A percentile compares a stretch with the other conserved stretches of the same genome.
phyloP scores from a whole-genome alignment of 306 rosid genomes.

The Myrica gale region DNA sequence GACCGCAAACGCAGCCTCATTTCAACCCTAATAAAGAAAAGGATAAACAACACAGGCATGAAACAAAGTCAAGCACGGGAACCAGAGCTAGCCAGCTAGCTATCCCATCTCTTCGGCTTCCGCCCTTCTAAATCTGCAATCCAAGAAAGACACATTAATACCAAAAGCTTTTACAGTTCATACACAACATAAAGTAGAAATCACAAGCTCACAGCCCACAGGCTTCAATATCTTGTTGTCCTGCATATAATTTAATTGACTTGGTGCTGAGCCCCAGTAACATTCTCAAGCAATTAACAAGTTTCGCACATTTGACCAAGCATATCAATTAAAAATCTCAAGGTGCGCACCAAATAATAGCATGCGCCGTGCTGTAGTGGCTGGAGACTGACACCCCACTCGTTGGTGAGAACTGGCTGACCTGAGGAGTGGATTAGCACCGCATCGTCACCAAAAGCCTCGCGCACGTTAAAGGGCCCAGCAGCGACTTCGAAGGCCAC shows the following conservation, averaged over 20 bases:
- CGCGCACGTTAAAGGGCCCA: slow-evolving; percentile 77
- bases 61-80: slow-evolving; percentile 10
- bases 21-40: slow-evolving; percentile 25
- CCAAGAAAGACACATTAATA: slow-evolving; percentile 8
- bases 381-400: slow-evolving; percentile 86
- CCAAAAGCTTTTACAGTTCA: background rate
- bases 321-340: background rate
- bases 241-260: background rate
- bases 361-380: slow-evolving; percentile 77
- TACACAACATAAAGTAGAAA: background rate
- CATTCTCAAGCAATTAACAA: background rate
- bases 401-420: slow-evolving; percentile 78
- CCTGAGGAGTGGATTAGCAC: slow-evolving; percentile 76
- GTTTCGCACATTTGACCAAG: too few species aligned
- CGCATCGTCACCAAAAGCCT: slow-evolving; percentile 79
- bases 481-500: slow-evolving; percentile 70
- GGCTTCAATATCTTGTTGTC: background rate
- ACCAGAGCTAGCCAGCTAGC: slow-evolving; percentile 21
- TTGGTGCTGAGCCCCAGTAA: background rate
- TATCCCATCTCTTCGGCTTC: slow-evolving; percentile 18
- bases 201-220: too few species aligned
- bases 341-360: slow-evolving; percentile 61
- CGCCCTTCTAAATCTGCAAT: slow-evolving; percentile 58
- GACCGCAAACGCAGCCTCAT: background rate
- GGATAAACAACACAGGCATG: slow-evolving; percentile 18